A percentile compares a stretch with the other conserved stretches of the same genome.
Conservation (phyloP, 257 asterid genomes). For the Voacanga thouarsii region DNA sequence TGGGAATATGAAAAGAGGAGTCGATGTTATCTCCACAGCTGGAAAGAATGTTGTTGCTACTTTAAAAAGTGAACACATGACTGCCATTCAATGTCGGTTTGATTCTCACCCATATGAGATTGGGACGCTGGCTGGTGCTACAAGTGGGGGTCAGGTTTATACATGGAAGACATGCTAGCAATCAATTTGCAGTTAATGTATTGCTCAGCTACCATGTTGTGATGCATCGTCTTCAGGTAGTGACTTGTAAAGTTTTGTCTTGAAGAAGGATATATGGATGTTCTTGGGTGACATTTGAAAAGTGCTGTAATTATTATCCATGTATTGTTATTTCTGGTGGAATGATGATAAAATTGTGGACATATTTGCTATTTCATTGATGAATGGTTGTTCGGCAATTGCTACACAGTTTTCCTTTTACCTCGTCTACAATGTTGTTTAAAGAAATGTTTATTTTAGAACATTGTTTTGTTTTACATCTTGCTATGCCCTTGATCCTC, state of each 20-base stretch:
- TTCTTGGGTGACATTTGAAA: background rate
- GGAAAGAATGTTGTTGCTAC: constrained; percentile 39
- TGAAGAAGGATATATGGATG: background rate
- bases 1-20: constrained; percentile 77
- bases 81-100: constrained; percentile 66
- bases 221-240: background rate
- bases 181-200: background rate
- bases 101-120: constrained; percentile 24
- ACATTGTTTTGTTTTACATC: background rate
- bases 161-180: constrained; percentile 42
- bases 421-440: no score
- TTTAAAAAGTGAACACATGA: constrained; percentile 55
- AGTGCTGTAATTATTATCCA: background rate
- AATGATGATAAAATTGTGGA: background rate
- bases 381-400: background rate
- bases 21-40: constrained; percentile 54
- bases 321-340: background rate
- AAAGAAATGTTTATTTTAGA: background rate
- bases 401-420: background rate
- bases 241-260: background rate
- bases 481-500: background rate
- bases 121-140: constrained; percentile 81
- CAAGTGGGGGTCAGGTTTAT: constrained; percentile 79
- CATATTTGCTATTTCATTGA: background rate
- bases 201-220: background rate